These are phyloP conservation scores for Psilocybe azurescens DNA, from an alignment of 768 basidiomycete genomes.

Conservation along the genomic window DNA sequence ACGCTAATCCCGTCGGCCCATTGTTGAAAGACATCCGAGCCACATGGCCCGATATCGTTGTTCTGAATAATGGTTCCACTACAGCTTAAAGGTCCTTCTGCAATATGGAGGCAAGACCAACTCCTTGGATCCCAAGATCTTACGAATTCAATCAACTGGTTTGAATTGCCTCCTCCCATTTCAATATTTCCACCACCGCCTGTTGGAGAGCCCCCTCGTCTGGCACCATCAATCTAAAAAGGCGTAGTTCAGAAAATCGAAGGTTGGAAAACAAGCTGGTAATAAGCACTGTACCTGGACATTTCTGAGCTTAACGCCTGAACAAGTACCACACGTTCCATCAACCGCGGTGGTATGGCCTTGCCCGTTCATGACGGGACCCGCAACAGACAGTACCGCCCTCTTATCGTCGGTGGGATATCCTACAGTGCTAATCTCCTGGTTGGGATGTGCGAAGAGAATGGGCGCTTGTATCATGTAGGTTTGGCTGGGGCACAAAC, in stretches of 20 bases:
- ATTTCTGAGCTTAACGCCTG: conserved; percentile 68
- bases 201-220: conserved; percentile 55
- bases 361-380: conserved; percentile 61
- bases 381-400: conserved; percentile 73
- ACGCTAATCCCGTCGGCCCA: conserved; percentile 89
- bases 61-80: conserved; percentile 70
- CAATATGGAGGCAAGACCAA: conserved; percentile 85
- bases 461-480: conserved; percentile 74
- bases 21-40: conserved; percentile 63
- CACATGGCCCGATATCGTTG: conserved; percentile 86
- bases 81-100: conserved; percentile 72
- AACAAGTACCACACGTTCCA: conserved; percentile 65
- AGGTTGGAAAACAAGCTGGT: not conserved
- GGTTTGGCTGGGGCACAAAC: conserved; percentile 63
- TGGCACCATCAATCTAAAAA: conserved; percentile 73
- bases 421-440: conserved; percentile 84
- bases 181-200: conserved; percentile 81
- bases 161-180: conserved; percentile 77
- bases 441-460: conserved; percentile 64
- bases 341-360: conserved; percentile 79
- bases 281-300: conserved; percentile 56
- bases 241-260: not conserved
- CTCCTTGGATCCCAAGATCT: conserved; percentile 76
- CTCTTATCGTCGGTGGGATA: conserved; percentile 72
- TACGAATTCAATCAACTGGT: conserved; percentile 80